phyloP scores from a whole-genome alignment of 2,329 filamentous ascomycete genomes.

The Cytospora mali region DNA sequence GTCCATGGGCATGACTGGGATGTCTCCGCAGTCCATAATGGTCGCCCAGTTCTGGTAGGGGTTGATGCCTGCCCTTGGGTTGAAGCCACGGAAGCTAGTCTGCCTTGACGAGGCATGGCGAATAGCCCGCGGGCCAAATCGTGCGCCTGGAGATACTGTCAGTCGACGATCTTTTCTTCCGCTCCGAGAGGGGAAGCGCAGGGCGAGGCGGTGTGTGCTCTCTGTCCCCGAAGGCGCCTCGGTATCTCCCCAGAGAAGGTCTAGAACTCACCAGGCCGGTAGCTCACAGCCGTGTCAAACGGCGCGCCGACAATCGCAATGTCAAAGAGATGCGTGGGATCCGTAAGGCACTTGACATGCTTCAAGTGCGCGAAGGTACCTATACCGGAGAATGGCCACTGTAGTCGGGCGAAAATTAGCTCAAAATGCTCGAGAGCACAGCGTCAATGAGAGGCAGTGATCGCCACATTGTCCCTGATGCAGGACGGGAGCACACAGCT shows the following conservation, averaged over 20 bases:
- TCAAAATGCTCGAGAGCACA: neutral
- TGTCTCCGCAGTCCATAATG: slow-evolving; percentile 87
- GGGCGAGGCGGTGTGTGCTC: neutral
- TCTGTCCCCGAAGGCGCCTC: neutral
- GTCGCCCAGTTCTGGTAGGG: slow-evolving; percentile 79
- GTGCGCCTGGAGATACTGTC: slow-evolving; percentile 52
- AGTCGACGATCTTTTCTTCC: neutral
- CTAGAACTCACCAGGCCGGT: slow-evolving; percentile 60
- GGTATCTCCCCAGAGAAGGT: neutral
- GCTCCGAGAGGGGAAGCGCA: neutral
- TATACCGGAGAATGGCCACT: slow-evolving; percentile 73
- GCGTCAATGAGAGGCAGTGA: slow-evolving; percentile 4
- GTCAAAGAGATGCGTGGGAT: slow-evolving; percentile 65
- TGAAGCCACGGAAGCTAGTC: slow-evolving; percentile 78
- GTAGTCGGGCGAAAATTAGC: slow-evolving; percentile 7
- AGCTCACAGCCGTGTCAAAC: slow-evolving; percentile 74
- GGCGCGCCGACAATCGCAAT: slow-evolving; percentile 73
- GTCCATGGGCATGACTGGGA: slow-evolving; percentile 84
- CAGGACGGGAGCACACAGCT: slow-evolving; percentile 20
- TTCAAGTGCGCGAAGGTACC: slow-evolving; percentile 73
- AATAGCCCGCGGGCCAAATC: slow-evolving; percentile 87
- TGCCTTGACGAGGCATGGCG: slow-evolving; percentile 81
- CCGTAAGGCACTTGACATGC: slow-evolving; percentile 70
- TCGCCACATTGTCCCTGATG: slow-evolving; percentile 5
- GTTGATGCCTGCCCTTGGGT: slow-evolving; percentile 79